These are phyloP conservation scores for Toxicodendron radicans DNA, from an alignment of 345 rosid genomes.

Conservation along the genomic window DNA sequence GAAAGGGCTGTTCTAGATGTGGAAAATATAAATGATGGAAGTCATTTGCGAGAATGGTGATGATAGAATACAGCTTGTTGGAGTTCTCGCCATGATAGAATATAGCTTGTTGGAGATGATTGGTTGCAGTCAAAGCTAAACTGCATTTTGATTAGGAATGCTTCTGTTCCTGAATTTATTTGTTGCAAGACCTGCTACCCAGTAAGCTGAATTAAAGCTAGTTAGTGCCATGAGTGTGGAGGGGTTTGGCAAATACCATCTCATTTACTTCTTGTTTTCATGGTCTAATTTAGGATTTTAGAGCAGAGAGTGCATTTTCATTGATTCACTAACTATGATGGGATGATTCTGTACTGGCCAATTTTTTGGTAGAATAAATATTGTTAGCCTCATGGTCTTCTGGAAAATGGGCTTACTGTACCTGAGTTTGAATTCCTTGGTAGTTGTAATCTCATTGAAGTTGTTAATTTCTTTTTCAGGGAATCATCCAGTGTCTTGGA, in stretches of 20 bases:
- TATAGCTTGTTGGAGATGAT: conserved; percentile 7
- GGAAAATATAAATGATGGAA: background rate
- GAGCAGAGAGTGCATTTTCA: background rate
- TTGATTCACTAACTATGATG: background rate
- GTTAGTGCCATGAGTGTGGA: background rate
- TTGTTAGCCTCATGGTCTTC: background rate
- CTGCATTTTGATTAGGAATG: background rate
- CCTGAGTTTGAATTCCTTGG: background rate
- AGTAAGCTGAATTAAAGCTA: background rate
- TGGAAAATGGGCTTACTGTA: background rate
- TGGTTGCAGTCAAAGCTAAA: background rate
- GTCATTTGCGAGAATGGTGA: background rate
- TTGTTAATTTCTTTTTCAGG: conserved; percentile 29
- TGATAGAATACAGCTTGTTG: background rate
- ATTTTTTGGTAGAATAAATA: background rate
- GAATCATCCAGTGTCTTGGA: conserved; percentile 34
- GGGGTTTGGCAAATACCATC: background rate
- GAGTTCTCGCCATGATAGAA: too few relatives aligned
- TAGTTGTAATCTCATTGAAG: conserved; percentile 7
- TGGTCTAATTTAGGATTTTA: background rate
- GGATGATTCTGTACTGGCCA: background rate
- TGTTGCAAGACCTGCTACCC: background rate
- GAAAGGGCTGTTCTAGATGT: background rate
- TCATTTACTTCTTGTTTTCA: background rate
- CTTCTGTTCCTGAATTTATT: background rate